Evolutionary conservation across 2,329 filamentous ascomycete genomes (phyloP).

Genomic region (Chaetomium sp.): DNA sequence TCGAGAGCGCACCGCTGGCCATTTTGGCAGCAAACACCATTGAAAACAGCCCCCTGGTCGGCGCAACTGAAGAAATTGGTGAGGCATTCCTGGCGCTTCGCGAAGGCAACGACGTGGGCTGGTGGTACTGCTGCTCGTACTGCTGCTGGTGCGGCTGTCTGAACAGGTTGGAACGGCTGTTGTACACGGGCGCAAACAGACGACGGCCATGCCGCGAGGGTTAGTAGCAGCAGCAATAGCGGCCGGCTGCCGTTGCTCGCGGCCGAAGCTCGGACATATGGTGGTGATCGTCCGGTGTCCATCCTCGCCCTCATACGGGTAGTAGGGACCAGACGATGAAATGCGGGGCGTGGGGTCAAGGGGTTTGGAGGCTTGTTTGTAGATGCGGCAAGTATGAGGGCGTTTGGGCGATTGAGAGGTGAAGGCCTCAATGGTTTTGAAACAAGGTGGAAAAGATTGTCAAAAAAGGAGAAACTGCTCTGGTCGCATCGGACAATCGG

Average conservation of each 20-base stretch:
- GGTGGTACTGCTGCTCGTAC: too few species aligned
- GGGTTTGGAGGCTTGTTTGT: too few species aligned
- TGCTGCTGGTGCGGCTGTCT: conserved; percentile 19
- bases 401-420: too few species aligned
- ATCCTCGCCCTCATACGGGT: conserved; percentile 1
- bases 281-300: conserved; percentile 1
- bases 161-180: conserved; percentile 26
- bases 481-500: too few species aligned
- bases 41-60: conserved; percentile 40
- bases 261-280: neutral
- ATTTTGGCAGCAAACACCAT: conserved; percentile 44
- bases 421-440: too few species aligned
- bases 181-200: conserved; percentile 19
- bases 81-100: conserved; percentile 35
- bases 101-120: conserved; percentile 7
- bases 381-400: too few species aligned
- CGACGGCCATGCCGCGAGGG: conserved; percentile 4
- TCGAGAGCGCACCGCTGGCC: conserved; percentile 47
- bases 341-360: too few species aligned
- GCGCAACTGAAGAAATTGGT: conserved; percentile 47
- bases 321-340: neutral
- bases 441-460: too few species aligned
- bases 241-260: neutral
- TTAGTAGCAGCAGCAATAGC: conserved; percentile 3
- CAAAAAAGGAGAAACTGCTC: too few species aligned